Evolutionary conservation across 2,329 filamentous ascomycete genomes (phyloP).

Genomic region (Phyllosticta ampelicida): DNA sequence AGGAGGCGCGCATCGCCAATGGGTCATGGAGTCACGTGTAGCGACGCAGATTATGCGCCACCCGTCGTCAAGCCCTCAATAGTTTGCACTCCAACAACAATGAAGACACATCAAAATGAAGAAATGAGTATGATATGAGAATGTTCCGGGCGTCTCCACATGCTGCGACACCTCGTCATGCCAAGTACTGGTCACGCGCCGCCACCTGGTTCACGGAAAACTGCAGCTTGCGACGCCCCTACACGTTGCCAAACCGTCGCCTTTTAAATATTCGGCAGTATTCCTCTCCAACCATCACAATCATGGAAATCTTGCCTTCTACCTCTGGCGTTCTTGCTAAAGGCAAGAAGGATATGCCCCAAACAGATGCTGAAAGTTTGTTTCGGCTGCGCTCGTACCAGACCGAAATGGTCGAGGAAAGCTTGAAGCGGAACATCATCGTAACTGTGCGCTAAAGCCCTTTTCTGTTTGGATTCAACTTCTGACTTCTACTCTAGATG

Average conservation of each 20-base stretch:
- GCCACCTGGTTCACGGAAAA: background rate
- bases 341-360: background rate
- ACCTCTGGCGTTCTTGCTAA: background rate
- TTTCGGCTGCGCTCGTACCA: conserved; percentile 35
- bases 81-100: too few species aligned
- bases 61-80: too few species aligned
- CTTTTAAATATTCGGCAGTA: background rate
- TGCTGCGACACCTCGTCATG: background rate
- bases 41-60: too few species aligned
- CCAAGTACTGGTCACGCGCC: background rate
- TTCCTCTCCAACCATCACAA: background rate
- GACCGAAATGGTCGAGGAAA: conserved; percentile 38
- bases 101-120: background rate
- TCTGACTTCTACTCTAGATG: conserved; percentile 21
- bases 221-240: background rate
- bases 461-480: too few species aligned
- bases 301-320: background rate
- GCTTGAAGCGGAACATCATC: conserved; percentile 35
- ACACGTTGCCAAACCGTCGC: background rate
- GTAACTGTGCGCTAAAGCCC: conserved; percentile 23
- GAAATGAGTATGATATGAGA: background rate
- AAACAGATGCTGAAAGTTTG: background rate
- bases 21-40: too few species aligned
- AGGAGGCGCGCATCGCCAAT: too few species aligned
- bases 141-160: background rate